phyloP scores from a whole-genome alignment of 352 stramenopile genomes.

The Globisporangium polare region DNA sequence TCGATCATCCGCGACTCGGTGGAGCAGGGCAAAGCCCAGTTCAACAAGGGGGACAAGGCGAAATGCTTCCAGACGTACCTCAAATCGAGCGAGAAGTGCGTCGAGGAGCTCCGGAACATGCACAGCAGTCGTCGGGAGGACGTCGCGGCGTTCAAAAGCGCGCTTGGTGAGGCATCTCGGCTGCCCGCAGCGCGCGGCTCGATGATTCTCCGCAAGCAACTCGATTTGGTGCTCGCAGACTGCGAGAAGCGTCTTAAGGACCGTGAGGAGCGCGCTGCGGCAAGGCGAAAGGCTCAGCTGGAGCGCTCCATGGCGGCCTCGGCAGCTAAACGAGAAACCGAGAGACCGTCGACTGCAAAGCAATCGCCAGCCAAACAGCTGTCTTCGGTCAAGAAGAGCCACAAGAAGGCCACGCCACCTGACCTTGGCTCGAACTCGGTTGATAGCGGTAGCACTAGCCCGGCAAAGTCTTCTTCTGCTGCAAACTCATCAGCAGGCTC shows the following conservation, averaged over 20 bases:
- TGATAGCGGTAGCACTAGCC: slow-evolving; percentile 6
- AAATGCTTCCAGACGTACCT: slow-evolving; percentile 71
- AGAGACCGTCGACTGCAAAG: background rate
- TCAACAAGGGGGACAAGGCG: slow-evolving; percentile 71
- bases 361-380: slow-evolving; percentile 1
- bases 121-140: slow-evolving; percentile 32
- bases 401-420: slow-evolving; percentile 15
- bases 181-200: slow-evolving; percentile 55
- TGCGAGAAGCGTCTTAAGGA: slow-evolving; percentile 32
- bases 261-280: slow-evolving; percentile 26
- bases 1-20: slow-evolving; percentile 43
- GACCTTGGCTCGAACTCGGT: slow-evolving; percentile 14
- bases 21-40: slow-evolving; percentile 58
- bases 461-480: background rate
- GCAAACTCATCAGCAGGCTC: background rate
- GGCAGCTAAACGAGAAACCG: background rate
- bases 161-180: slow-evolving; percentile 37
- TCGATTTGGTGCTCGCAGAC: slow-evolving; percentile 44
- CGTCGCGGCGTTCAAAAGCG: slow-evolving; percentile 26
- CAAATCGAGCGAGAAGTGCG: slow-evolving; percentile 38
- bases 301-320: slow-evolving; percentile 9
- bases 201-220: slow-evolving; percentile 54
- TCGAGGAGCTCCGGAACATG: slow-evolving; percentile 34
- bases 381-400: background rate
- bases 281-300: slow-evolving; percentile 14